phyloP scores from a whole-genome alignment of 805 yeast genomes.

The Limtongia smithiae region DNA sequence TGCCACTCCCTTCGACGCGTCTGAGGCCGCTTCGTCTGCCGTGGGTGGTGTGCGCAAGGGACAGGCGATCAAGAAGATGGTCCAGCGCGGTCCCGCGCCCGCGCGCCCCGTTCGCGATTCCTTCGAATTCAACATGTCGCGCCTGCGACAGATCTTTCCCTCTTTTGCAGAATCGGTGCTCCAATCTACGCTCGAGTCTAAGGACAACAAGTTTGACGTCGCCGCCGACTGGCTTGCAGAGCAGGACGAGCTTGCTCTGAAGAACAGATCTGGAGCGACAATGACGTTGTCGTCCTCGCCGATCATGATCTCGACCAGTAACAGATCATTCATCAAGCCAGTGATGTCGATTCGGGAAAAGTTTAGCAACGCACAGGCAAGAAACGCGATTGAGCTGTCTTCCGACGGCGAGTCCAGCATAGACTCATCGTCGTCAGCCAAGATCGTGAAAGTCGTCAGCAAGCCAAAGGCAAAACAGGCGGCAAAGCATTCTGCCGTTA shows the following conservation, averaged over 20 bases:
- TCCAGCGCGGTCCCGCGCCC: slow-evolving; percentile 28
- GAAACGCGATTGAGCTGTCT: slow-evolving; percentile 12
- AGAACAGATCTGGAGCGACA: too few species aligned
- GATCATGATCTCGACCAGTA: slow-evolving; percentile 23
- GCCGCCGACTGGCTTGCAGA: slow-evolving; percentile 38
- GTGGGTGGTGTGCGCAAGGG: slow-evolving; percentile 1
- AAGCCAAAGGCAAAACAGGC: neutral
- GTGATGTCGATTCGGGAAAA: slow-evolving; percentile 39
- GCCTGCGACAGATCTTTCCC: slow-evolving; percentile 24
- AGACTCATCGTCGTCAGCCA: neutral
- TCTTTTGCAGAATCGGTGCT: slow-evolving; percentile 16
- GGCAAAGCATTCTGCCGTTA: slow-evolving; percentile 8
- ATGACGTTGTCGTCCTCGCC: slow-evolving; percentile 8
- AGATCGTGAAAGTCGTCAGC: neutral
- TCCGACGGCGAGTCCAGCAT: slow-evolving; percentile 17
- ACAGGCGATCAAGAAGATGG: slow-evolving; percentile 20
- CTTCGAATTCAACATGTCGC: slow-evolving; percentile 5
- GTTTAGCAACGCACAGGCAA: slow-evolving; percentile 29
- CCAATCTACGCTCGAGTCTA: slow-evolving; percentile 24
- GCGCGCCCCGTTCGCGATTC: slow-evolving; percentile 25
- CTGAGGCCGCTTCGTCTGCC: neutral
- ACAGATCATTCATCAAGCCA: slow-evolving; percentile 35
- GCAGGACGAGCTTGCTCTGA: slow-evolving; percentile 35
- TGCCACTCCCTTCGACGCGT: neutral
- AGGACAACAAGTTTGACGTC: slow-evolving; percentile 35